phyloP scores from a whole-genome alignment of 352 stramenopile species.

The Phytophthora pisi region DNA sequence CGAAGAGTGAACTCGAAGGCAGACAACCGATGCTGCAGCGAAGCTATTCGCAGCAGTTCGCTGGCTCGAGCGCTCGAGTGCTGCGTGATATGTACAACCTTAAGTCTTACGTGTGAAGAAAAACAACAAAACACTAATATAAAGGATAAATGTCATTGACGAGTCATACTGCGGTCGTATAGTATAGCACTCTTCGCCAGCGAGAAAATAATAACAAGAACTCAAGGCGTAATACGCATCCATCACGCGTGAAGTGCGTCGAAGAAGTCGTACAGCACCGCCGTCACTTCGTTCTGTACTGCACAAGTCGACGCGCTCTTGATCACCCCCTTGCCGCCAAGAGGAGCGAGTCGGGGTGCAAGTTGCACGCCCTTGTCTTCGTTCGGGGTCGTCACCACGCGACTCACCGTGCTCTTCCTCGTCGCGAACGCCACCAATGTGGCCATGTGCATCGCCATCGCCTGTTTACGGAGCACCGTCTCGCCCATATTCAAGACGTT shows the following conservation, averaged over 20 bases:
- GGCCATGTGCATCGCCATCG: constrained; percentile 21
- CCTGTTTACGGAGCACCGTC: constrained; percentile 22
- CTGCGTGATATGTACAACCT: constrained; percentile 29
- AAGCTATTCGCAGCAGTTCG: constrained; percentile 16
- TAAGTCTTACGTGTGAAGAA: constrained; percentile 1
- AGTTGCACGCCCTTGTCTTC: constrained; percentile 13
- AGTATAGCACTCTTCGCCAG: no score
- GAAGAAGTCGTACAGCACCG: constrained; percentile 32
- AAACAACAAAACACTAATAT: neutral
- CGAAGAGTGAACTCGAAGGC: constrained; percentile 1
- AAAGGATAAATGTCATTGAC: neutral
- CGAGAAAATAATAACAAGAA: neutral
- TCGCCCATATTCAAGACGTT: constrained; percentile 12
- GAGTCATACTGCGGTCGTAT: neutral
- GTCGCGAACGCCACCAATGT: constrained; percentile 19
- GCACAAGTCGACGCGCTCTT: constrained; percentile 5
- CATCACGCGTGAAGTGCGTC: constrained; percentile 1
- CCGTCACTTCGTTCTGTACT: constrained; percentile 11
- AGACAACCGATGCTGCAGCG: constrained; percentile 16
- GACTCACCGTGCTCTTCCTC: neutral
- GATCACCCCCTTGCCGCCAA: neutral
- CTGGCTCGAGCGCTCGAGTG: constrained; percentile 21
- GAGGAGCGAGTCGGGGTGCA: constrained; percentile 5
- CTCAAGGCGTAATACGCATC: neutral
- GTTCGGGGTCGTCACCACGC: neutral